Conservation (phyloP, 2,329 filamentous ascomycete species). For the Sporothrix phasma region DNA sequence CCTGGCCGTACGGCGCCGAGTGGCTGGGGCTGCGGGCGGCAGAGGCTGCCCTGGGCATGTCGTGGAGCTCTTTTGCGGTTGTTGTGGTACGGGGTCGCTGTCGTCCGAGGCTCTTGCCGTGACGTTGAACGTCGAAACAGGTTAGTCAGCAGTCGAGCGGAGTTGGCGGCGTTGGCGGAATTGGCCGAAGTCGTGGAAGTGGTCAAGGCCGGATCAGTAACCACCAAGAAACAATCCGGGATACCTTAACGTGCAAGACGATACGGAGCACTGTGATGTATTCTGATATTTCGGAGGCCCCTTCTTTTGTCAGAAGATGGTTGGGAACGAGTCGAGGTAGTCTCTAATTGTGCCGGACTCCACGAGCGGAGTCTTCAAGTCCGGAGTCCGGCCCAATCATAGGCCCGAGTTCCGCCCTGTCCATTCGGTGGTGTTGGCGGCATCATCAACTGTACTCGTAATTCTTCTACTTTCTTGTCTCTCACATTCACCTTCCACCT, state of each 20-base stretch:
- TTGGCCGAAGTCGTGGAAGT: no score
- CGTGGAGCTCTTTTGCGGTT: no score
- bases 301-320: not conserved
- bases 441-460: not conserved
- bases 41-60: not conserved
- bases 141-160: not conserved
- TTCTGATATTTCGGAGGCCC: no score
- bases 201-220: no score
- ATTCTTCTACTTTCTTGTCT: not conserved
- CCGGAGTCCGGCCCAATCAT: constrained; percentile 5
- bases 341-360: not conserved
- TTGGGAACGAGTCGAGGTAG: not conserved
- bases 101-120: not conserved
- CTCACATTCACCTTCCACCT: not conserved
- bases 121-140: not conserved
- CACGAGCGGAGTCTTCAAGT: not conserved
- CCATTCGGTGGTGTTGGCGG: no score
- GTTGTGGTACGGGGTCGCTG: not conserved
- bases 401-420: no score
- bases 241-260: no score
- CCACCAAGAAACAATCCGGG: no score
- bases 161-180: not conserved
- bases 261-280: no score
- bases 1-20: constrained; percentile 10
- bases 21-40: not conserved